These are phyloP conservation scores for Mortierella sp. DNA, from an alignment of 371 early-diverging fungal genomes.

Conservation along the genomic window DNA sequence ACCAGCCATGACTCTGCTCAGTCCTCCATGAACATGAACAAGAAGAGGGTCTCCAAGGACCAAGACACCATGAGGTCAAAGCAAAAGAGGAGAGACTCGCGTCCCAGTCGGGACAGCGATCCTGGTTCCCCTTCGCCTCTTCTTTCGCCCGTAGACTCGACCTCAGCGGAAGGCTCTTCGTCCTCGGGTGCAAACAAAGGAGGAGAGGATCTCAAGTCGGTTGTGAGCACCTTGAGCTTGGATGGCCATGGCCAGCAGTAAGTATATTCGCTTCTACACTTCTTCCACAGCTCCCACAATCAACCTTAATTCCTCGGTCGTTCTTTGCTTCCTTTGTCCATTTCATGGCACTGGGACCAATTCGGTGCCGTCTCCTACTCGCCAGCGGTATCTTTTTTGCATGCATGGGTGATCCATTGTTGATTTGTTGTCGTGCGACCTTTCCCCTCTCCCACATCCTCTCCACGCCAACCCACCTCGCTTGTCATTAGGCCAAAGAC, in stretches of 20 bases:
- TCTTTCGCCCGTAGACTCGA: conserved; percentile 28
- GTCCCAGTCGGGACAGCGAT: conserved; percentile 16
- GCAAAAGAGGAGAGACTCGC: conserved; percentile 35
- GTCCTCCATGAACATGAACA: conserved; percentile 10
- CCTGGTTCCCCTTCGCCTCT: conserved; percentile 26
- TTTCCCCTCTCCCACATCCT: not conserved
- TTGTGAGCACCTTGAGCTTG: conserved; percentile 53
- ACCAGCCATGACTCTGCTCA: not conserved
- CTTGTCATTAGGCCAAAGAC: too few species aligned
- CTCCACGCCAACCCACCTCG: not conserved
- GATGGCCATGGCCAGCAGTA: conserved; percentile 53
- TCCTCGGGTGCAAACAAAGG: conserved; percentile 6
- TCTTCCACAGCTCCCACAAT: not conserved
- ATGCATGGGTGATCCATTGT: too few species aligned
- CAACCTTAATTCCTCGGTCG: conserved; percentile 7
- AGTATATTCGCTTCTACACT: conserved; percentile 19
- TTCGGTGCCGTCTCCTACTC: too few species aligned
- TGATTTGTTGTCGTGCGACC: not conserved
- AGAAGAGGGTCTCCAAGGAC: conserved; percentile 49
- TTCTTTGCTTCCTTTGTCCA: not conserved
- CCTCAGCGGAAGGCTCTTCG: conserved; percentile 3
- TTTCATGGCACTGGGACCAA: not conserved
- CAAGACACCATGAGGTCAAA: conserved; percentile 39
- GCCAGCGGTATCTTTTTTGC: too few species aligned
- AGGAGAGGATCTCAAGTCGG: conserved; percentile 36